Base-by-base conservation (phyloP, 106 monocot genomes). In the Dendrobium nobile region DNA sequence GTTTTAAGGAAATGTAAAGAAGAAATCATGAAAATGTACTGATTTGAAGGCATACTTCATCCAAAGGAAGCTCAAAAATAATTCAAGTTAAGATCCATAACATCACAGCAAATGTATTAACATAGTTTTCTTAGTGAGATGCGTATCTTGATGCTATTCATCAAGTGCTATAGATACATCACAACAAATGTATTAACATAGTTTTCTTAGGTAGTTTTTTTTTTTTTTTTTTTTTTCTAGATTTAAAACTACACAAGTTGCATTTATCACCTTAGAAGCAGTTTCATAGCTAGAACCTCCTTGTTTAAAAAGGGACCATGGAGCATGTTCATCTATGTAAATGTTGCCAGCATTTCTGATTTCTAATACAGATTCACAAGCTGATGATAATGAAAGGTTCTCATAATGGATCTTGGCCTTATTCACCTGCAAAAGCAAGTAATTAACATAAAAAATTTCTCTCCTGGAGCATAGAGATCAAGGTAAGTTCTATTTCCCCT, bases 281-380 rank as follows among this genome's bases (percentile, higher is more conserved):
- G 72, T 83, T 92, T 94, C 95, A 70, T 89, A 82, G 86, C 86
- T 87, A 10, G 82, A 61, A 77, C 91, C 91, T 18, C 88, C 98
- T 87, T 95, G 79, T 89, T 95, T 99, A 77, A 99, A 99, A 75
- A 82, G 85, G 47, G 95, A 93, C 98, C 92, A 99, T 33, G 98
- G 95, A 78, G 98, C 88, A 82, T 31, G 87, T 58, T 88, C 92
- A 80, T 99, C 95, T 54, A 99, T 91, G 78, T 95, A 95, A n/a
- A 93, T 47, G 77, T 95, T 99, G 79, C 95, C 98, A 42, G 91
- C 85, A 90, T 93, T 94, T 68, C 95, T 92, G 82, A 99, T 93
- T 59, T 95, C 95, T 70, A 99, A 51, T 9, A 99, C 79, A 72
- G 88, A 85, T 85, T 93, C 95, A 79, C 95, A 99, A 79, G 94